Base-by-base conservation (phyloP, 495 filamentous ascomycete species). In the Neurospora cerealis region DNA sequence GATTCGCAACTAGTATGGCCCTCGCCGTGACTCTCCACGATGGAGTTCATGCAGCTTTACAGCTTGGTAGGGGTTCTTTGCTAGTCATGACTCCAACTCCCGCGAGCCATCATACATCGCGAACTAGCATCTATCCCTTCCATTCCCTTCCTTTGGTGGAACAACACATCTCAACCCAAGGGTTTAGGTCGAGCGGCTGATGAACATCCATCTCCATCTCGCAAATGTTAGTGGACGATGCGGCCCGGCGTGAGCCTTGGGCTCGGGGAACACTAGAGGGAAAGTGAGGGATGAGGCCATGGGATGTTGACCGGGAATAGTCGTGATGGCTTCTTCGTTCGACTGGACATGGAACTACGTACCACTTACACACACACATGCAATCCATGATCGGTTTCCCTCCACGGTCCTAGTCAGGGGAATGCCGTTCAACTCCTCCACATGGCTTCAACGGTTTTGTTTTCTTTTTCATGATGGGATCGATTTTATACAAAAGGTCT, bases 401-500 rank as follows among this genome's bases (percentile, higher is more conserved):
- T 66, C 54, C 54, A 36, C 28, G 54, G 28, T 34, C 28, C 54
- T 66, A 66, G 28, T 66, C 28, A 66, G 54, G 28, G 54, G 28
- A 19, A 34, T 62, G 54, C 28, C 54, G 28, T 62, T 62, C 54
- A 19, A 62, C 13, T 19, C 54, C 54, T 41, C 69, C 34, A 38
- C 69, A 70, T 70, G 42, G 36, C 74, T 42, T 72, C 76, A 74
- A 78, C 74, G 72, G 73, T 70, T 40, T 71, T 69, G 19, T 19
- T 72, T 46, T 60, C 38, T 66, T 60, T 34, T 72, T 60, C 28
- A 60, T 36, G 5, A 44, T 54, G 44, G 38, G 24, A 41, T 66
- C 10, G 10, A 17, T n/a, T 75, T 75, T 79, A 69, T 81, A 81
- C 80, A 81, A 77, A 81, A 78, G 76, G 71, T 78, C 44, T 71